Evolutionary conservation across 2,329 filamentous ascomycete species (phyloP).

Genomic region (Fusarium sp.): DNA sequence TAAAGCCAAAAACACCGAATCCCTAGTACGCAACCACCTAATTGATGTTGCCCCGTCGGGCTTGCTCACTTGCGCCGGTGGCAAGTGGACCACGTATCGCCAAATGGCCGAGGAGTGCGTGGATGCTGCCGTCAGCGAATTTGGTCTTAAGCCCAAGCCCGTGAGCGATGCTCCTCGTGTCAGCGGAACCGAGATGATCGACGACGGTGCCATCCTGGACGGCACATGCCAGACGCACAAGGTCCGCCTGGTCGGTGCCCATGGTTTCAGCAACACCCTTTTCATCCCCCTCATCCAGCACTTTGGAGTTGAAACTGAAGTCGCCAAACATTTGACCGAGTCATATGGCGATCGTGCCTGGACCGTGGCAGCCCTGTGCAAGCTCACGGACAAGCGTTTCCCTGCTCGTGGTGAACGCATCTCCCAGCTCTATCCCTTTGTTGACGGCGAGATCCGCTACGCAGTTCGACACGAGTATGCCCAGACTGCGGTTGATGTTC

Average conservation of each 20-base stretch:
- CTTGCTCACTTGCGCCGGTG: constrained; percentile 87
- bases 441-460: constrained; percentile 93
- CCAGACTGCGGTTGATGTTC: constrained; percentile 89
- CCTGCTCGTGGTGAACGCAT: constrained; percentile 88
- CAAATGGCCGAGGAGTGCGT: constrained; percentile 95
- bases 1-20: constrained; percentile 88
- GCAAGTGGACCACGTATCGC: constrained; percentile 94
- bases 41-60: constrained; percentile 85
- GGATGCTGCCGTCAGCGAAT: constrained; percentile 82
- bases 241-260: constrained; percentile 85
- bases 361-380: constrained; percentile 87
- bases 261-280: constrained; percentile 89
- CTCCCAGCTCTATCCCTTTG: constrained; percentile 86
- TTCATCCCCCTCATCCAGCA: constrained; percentile 97
- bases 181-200: constrained; percentile 77
- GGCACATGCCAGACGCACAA: constrained; percentile 88
- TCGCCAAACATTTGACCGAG: constrained; percentile 88
- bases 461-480: constrained; percentile 92
- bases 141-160: constrained; percentile 72
- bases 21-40: constrained; percentile 89
- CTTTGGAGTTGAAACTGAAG: constrained; percentile 91
- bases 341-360: constrained; percentile 95
- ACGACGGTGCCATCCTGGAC: constrained; percentile 76
- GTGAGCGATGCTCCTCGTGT: constrained; percentile 75
- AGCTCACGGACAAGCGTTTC: constrained; percentile 83